These are phyloP conservation scores for Plasmodium adleri DNA, from an alignment of 169 alveolate species.

Conservation along the genomic window DNA sequence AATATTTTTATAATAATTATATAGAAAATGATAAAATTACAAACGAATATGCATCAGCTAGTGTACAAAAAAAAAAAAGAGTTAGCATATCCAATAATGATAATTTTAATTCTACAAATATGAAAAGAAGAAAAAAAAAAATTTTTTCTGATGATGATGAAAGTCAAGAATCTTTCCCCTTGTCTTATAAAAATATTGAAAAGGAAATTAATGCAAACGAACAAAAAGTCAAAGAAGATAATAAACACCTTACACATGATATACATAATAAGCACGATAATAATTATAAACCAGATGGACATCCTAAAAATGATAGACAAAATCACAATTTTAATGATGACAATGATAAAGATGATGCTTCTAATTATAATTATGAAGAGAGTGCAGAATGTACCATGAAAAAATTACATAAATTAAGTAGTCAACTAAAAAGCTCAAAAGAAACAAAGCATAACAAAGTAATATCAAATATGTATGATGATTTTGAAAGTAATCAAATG, in stretches of 20 bases:
- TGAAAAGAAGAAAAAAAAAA: conserved; percentile 71
- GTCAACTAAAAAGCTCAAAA: too few relatives aligned
- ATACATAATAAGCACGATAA: neutral
- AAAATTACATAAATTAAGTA: neutral
- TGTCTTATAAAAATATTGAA: conserved; percentile 33
- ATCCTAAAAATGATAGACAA: neutral
- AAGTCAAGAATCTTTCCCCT: conserved; percentile 1
- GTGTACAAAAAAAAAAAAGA: conserved; percentile 19
- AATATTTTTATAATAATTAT: neutral
- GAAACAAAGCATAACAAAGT: too few relatives aligned
- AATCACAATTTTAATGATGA: neutral
- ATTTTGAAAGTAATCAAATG: neutral
- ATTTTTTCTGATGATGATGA: conserved; percentile 54
- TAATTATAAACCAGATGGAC: neutral
- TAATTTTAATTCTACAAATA: conserved; percentile 7
- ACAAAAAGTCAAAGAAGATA: conserved; percentile 37
- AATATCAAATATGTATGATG: neutral
- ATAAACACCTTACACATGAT: neutral
- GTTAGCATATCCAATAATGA: neutral
- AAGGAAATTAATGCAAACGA: conserved; percentile 8
- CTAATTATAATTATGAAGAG: neutral
- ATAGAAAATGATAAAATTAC: conserved; percentile 6
- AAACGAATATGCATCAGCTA: neutral
- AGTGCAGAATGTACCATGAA: neutral
- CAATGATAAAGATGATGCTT: neutral